Evolutionary conservation across 331 rosid species (phyloP).

Genomic region (Stylosanthes scabra): DNA sequence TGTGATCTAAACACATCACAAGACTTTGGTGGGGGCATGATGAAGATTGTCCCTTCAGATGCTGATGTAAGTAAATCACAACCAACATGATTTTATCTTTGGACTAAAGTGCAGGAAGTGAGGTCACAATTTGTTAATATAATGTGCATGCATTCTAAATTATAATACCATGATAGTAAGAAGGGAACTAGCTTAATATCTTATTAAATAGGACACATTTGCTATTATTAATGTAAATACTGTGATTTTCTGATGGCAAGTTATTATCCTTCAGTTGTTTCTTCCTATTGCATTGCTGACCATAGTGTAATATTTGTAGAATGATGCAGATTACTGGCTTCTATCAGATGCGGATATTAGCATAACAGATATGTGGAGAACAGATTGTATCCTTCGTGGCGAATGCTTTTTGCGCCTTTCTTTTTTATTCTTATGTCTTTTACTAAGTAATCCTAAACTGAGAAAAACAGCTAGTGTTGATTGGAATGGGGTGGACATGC

Average conservation of each 20-base stretch:
- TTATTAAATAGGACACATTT: background rate
- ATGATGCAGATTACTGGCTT: conserved; percentile 99
- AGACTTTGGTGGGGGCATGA: conserved; percentile 87
- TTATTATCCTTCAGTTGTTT: background rate
- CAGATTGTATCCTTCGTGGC: conserved; percentile 77
- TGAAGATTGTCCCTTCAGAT: conserved; percentile 97
- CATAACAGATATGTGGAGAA: conserved; percentile 98
- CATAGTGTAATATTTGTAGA: conserved; percentile 59
- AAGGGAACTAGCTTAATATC: background rate
- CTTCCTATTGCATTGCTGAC: conserved; percentile 22
- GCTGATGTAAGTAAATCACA: conserved; percentile 73
- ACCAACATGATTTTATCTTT: conserved; percentile 15
- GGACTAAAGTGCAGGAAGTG: background rate
- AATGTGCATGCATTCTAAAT: background rate
- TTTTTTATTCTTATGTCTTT: conserved; percentile 2
- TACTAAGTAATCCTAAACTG: conserved; percentile 50
- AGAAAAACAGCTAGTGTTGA: conserved; percentile 67
- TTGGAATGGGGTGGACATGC: conserved; percentile 80
- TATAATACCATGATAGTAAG: background rate
- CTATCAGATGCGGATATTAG: conserved; percentile 94
- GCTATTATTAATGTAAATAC: conserved; percentile 2
- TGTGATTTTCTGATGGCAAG: conserved; percentile 8
- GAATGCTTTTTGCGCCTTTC: conserved; percentile 27
- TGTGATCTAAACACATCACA: conserved; percentile 69
- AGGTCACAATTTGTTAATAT: background rate